Conservation (phyloP, 306 rosid species). For the Carpinus viminea region DNA sequence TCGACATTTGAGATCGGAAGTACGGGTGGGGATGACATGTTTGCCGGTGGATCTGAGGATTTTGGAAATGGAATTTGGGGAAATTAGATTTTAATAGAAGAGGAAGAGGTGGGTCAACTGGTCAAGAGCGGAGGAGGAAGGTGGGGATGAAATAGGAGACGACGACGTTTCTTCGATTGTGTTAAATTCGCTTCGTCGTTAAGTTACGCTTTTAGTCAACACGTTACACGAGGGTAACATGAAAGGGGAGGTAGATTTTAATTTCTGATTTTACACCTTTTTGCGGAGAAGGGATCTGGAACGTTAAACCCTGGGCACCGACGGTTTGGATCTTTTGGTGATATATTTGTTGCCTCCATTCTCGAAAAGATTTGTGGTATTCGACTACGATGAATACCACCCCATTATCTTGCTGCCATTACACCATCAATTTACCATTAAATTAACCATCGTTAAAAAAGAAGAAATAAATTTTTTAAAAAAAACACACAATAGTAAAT, state of each 20-base stretch:
- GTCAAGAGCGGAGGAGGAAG: not conserved
- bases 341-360: no score
- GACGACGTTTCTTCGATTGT: not conserved
- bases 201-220: not conserved
- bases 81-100: not conserved
- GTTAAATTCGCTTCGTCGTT: not conserved
- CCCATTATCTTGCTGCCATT: no score
- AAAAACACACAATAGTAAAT: no score
- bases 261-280: not conserved
- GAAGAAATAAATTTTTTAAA: no score
- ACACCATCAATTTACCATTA: no score
- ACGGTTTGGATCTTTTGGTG: not conserved
- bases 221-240: not conserved
- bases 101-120: no score
- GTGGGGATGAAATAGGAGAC: not conserved
- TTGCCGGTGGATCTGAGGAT: conserved; percentile 1
- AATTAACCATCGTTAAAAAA: no score
- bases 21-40: conserved; percentile 51
- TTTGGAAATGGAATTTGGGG: not conserved
- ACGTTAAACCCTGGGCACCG: no score
- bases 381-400: no score
- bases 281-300: no score
- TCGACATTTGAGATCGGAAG: conserved; percentile 57
- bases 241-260: not conserved
- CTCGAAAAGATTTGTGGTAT: no score